phyloP scores from a whole-genome alignment of 306 rosid genomes.

The Cucurbita maxima region DNA sequence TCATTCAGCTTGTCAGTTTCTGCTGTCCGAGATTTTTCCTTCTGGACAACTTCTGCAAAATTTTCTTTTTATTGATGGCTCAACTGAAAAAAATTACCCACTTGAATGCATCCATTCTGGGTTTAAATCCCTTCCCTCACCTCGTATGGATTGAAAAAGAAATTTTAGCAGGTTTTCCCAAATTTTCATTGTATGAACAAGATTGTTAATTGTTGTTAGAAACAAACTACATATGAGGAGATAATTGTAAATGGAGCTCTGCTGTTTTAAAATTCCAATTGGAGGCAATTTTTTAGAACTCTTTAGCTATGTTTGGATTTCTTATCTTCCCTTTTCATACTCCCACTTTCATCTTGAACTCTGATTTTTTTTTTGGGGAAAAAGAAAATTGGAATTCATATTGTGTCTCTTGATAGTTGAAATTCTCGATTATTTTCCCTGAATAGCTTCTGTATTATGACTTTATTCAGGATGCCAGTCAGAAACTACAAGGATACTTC shows the following conservation, averaged over 20 bases:
- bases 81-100: neutral
- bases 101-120: neutral
- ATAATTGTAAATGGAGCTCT: neutral
- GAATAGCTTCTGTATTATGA: neutral
- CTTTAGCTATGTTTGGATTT: neutral
- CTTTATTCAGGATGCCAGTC: slow-evolving; percentile 68
- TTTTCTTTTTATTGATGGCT: neutral
- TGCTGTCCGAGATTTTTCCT: neutral
- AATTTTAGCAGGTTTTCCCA: neutral
- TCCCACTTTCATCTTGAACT: neutral
- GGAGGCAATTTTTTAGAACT: neutral
- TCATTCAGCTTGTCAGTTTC: neutral
- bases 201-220: neutral
- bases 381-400: neutral
- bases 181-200: neutral
- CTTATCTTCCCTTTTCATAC: neutral
- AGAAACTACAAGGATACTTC: slow-evolving; percentile 81
- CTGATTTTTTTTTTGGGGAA: neutral
- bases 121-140: neutral
- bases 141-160: neutral
- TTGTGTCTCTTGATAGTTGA: neutral
- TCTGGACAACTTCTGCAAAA: neutral
- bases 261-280: neutral
- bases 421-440: neutral
- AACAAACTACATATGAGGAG: too few relatives aligned